Conservation (phyloP, 441 rosid genomes). For the Isatis lusitanica region DNA sequence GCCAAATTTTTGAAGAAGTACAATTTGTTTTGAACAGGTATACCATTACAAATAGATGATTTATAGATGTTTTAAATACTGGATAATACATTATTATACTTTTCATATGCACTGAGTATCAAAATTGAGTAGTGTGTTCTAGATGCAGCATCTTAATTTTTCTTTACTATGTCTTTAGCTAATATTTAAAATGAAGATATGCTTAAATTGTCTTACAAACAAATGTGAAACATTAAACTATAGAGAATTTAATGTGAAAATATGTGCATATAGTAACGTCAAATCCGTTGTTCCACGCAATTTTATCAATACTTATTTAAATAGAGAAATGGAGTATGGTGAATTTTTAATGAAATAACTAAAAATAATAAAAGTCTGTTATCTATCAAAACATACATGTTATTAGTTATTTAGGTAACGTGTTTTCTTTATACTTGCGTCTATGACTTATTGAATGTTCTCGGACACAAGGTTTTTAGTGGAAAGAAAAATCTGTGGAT, state of each 20-base stretch:
- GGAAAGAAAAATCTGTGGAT: background rate
- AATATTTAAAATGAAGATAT: background rate
- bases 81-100: background rate
- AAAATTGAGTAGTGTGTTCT: background rate
- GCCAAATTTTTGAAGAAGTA: background rate
- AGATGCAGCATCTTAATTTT: background rate
- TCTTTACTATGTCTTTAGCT: too few species aligned
- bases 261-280: background rate
- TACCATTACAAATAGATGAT: background rate
- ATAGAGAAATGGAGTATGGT: background rate
- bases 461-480: background rate
- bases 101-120: background rate
- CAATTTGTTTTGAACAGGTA: constrained; percentile 13
- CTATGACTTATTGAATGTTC: background rate
- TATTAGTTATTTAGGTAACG: background rate
- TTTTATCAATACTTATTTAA: background rate
- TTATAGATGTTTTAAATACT: background rate
- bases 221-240: background rate
- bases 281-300: background rate
- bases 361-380: background rate
- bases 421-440: background rate
- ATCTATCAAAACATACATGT: background rate
- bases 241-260: background rate
- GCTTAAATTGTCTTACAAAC: background rate
- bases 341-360: background rate